A percentile compares a stretch with the other conserved stretches of the same genome.
These are phyloP conservation scores for Kwoniella sp. DNA, from an alignment of 768 basidiomycete species.

Conservation along the genomic window DNA sequence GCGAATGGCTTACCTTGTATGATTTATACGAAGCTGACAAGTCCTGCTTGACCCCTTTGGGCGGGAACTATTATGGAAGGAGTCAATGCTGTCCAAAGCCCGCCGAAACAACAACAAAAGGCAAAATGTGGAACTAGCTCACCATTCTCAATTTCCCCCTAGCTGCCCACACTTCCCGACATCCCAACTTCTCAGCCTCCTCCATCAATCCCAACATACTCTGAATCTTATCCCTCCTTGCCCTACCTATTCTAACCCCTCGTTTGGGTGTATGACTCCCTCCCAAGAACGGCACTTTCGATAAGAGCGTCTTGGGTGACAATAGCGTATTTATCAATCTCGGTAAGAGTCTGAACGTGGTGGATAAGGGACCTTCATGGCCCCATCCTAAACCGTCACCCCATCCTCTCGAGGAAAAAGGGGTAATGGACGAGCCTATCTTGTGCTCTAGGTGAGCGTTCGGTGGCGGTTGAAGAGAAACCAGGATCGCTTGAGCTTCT, in stretches of 20 bases:
- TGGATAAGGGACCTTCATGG: conserved; percentile 44
- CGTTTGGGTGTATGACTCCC: conserved; percentile 8
- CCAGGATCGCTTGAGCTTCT: conserved; percentile 37
- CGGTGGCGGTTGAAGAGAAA: conserved; percentile 24
- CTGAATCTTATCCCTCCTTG: conserved; percentile 35
- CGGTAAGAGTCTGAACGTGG: conserved; percentile 40
- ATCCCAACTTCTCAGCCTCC: conserved; percentile 39
- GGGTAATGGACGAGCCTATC: conserved; percentile 19
- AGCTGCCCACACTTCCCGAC: conserved; percentile 29
- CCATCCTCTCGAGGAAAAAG: conserved; percentile 32
- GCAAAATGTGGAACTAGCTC: neutral
- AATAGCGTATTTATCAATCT: conserved; percentile 38
- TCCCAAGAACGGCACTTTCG: conserved; percentile 18
- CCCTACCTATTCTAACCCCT: conserved; percentile 23
- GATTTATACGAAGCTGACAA: conserved; percentile 29
- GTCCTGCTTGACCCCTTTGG: conserved; percentile 48
- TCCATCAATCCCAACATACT: conserved; percentile 30
- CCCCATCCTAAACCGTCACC: conserved; percentile 57
- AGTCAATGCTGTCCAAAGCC: conserved; percentile 3
- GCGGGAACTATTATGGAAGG: conserved; percentile 39
- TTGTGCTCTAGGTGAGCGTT: conserved; percentile 43
- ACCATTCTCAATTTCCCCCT: conserved; percentile 43
- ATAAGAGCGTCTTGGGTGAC: conserved; percentile 30
- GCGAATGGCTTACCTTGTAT: conserved; percentile 51
- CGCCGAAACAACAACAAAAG: too few relatives aligned